Conservation (phyloP, 148 eudicot species). For the Hydrangea macrophylla region DNA sequence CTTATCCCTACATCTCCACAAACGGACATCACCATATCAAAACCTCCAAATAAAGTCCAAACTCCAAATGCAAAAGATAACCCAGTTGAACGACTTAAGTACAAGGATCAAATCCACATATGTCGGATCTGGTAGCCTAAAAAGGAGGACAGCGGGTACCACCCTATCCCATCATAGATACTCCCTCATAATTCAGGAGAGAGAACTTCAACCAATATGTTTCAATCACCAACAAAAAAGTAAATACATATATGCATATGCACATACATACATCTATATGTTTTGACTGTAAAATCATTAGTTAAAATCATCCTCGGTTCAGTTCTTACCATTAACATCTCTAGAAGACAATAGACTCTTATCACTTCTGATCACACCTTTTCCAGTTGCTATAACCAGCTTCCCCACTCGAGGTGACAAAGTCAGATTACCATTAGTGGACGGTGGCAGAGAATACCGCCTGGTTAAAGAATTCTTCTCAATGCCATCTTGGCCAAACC, state of each 20-base stretch:
- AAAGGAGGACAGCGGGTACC: too few relatives aligned
- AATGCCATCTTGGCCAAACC: slow-evolving; percentile 31
- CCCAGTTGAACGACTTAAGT: too few relatives aligned
- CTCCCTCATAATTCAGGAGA: background rate
- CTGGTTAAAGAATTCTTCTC: slow-evolving; percentile 32
- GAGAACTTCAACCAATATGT: background rate
- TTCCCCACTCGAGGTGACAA: slow-evolving; percentile 43
- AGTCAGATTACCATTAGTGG: slow-evolving; percentile 34
- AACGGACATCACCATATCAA: too few relatives aligned
- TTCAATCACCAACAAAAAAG: background rate
- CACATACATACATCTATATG: background rate
- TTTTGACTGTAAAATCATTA: too few relatives aligned
- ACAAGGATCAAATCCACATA: too few relatives aligned
- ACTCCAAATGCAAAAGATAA: too few relatives aligned
- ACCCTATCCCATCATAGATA: too few relatives aligned
- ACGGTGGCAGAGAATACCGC: slow-evolving; percentile 46
- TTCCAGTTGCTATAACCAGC: slow-evolving; percentile 34
- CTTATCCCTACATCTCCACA: too few relatives aligned
- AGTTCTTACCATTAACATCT: slow-evolving; percentile 33
- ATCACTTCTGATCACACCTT: slow-evolving; percentile 29
- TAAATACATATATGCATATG: background rate
- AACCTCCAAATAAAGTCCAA: too few relatives aligned
- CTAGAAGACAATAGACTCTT: slow-evolving; percentile 29
- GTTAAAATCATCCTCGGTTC: too few relatives aligned
- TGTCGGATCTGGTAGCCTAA: too few relatives aligned